Evolutionary conservation across 2,329 filamentous ascomycete genomes (phyloP), one percentile per base, ranked within the genome.

Genomic region (Xylaria sp.): DNA sequence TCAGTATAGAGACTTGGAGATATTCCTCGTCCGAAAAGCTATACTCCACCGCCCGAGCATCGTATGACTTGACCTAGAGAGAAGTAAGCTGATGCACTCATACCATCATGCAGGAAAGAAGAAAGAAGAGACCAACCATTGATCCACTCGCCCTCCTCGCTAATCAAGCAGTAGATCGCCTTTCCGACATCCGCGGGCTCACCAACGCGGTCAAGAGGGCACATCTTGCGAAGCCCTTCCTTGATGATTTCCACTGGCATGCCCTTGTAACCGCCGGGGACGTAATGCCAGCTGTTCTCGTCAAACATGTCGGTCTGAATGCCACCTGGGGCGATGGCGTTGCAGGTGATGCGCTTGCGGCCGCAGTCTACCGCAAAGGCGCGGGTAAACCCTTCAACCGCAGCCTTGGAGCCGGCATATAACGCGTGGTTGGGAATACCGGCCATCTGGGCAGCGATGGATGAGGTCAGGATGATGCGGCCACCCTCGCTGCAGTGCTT

Each of bases 221-320:
- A 89, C 70, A 86, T 82, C 67, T 82, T 83, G 56, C 84, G 83
- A 69, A 90, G 82, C 23, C 86, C 84, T 59, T 80, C 75, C 76
- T 88, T 86, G 72, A 89, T 89, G 62, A 81, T 82, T 59, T 85
- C 83, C 70, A 80, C 83, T 60, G 78, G 79, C 84, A 85, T 84
- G 70, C 81, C 82, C 74, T 84, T 81, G 73, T 81, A 80, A 63
- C 84, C 86, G 67, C 85, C 86, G 13, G 87, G 87, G 23, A 87
- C 86, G 78, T 90, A 90, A 76, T 88, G 86, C 87, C 88, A 90
- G 28, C 88, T 85, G 78, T 91, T 91, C 79, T 88, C 85, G 69
- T 89, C 85, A 82, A 91, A 93, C 91, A 93, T 93, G 79, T 93
- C 91, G 50, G 85, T 89, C 85, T 92, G 91, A 82, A 92, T 89